Percentiles rank a stretch among this genome's conserved stretches.
phyloP scores from a whole-genome alignment of 2,329 filamentous ascomycete genomes.

The Ceratocystis cubensis region DNA sequence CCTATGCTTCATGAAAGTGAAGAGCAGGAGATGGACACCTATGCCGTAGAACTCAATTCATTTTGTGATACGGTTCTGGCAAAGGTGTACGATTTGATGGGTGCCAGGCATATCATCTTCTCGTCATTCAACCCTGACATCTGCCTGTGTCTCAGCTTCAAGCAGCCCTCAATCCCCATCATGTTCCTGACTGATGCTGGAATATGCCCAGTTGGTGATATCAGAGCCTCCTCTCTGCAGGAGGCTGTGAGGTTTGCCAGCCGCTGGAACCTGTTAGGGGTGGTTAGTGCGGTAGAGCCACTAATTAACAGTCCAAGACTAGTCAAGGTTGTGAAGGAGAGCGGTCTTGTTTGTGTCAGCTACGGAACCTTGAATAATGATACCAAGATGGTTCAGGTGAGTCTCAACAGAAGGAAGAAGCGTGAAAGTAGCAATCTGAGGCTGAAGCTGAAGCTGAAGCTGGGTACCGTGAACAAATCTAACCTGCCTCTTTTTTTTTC shows the following conservation, averaged over 20 bases:
- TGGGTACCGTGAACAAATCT: neutral
- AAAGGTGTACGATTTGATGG: slow-evolving; percentile 77
- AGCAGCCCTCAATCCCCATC: slow-evolving; percentile 92
- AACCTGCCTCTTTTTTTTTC: slow-evolving; percentile 14
- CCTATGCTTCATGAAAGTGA: slow-evolving; percentile 94
- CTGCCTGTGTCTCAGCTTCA: slow-evolving; percentile 85
- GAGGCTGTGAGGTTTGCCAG: slow-evolving; percentile 91
- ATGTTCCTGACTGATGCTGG: slow-evolving; percentile 89
- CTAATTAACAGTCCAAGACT: slow-evolving; percentile 79
- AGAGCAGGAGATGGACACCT: slow-evolving; percentile 92
- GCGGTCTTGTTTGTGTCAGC: slow-evolving; percentile 82
- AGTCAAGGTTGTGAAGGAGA: slow-evolving; percentile 87
- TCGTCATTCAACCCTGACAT: slow-evolving; percentile 97
- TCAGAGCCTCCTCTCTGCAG: slow-evolving; percentile 80
- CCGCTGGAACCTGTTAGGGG: slow-evolving; percentile 85
- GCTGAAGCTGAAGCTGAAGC: neutral
- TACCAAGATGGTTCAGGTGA: slow-evolving; percentile 68
- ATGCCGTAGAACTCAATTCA: slow-evolving; percentile 87
- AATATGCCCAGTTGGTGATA: slow-evolving; percentile 67
- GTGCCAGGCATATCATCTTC: slow-evolving; percentile 85
- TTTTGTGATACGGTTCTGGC: slow-evolving; percentile 88
- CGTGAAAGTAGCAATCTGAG: slow-evolving; percentile 12
- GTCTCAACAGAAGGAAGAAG: slow-evolving; percentile 25
- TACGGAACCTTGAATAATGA: slow-evolving; percentile 92
- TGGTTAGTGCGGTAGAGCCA: slow-evolving; percentile 79